Conservation (phyloP, 2,329 filamentous ascomycete species). For the Sclerotinia glacialis region DNA sequence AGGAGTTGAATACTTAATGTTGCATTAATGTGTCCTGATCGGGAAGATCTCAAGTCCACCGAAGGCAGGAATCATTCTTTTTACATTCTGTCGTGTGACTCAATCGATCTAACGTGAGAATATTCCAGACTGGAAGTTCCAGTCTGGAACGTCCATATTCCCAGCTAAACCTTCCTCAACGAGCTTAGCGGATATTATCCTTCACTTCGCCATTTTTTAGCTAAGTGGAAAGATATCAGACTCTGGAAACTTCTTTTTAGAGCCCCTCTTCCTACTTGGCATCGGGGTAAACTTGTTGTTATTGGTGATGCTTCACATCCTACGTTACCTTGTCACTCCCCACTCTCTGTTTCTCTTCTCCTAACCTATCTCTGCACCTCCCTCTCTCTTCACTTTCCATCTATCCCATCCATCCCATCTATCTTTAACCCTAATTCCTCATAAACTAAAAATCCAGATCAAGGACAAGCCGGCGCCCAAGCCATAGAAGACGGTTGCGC, state of each 20-base stretch:
- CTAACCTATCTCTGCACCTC: too few relatives aligned
- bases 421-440: too few relatives aligned
- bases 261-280: conserved; percentile 48
- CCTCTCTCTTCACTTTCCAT: background rate
- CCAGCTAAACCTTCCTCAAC: background rate
- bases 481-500: conserved; percentile 67
- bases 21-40: conserved; percentile 27
- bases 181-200: conserved; percentile 32
- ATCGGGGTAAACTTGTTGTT: conserved; percentile 53
- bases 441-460: conserved; percentile 43
- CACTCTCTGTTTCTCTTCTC: background rate
- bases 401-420: too few relatives aligned
- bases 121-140: conserved; percentile 3
- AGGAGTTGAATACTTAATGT: conserved; percentile 25
- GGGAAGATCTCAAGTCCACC: background rate
- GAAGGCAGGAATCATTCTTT: background rate
- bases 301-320: conserved; percentile 69
- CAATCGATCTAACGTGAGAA: background rate
- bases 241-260: conserved; percentile 19
- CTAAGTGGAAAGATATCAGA: conserved; percentile 18
- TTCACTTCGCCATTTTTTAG: background rate
- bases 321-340: conserved; percentile 51
- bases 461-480: conserved; percentile 60
- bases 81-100: background rate
- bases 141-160: conserved; percentile 7